Conservation (phyloP, 2,329 filamentous ascomycete genomes). For the Diplodia sapinea region DNA sequence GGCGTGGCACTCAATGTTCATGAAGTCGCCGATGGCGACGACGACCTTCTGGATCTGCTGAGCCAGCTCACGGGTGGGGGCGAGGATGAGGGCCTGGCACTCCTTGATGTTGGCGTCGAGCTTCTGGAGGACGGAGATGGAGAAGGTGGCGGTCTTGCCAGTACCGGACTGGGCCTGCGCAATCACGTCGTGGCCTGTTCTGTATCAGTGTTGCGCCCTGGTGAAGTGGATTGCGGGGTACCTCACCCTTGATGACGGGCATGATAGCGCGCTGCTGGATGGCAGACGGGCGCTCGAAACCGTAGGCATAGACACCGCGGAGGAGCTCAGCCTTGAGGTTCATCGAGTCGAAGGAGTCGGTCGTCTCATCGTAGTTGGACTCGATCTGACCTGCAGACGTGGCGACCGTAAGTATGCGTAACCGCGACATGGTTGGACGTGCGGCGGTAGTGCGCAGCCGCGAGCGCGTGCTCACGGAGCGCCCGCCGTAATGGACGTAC, state of each 20-base stretch:
- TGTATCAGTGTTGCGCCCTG: constrained; percentile 23
- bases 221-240: constrained; percentile 16
- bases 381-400: constrained; percentile 85
- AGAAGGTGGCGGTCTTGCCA: constrained; percentile 99
- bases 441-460: constrained; percentile 20
- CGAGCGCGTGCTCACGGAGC: constrained; percentile 2
- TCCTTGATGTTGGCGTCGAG: constrained; percentile 93
- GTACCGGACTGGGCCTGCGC: constrained; percentile 99
- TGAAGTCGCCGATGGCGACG: constrained; percentile 98
- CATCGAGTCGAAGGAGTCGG: constrained; percentile 99
- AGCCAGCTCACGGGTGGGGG: constrained; percentile 96
- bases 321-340: constrained; percentile 95
- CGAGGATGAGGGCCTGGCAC: constrained; percentile 97
- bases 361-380: constrained; percentile 99
- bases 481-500: constrained; percentile 62
- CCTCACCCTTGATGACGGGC: constrained; percentile 98
- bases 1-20: constrained; percentile 98
- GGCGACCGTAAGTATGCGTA: constrained; percentile 37
- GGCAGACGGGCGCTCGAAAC: constrained; percentile 99
- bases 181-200: constrained; percentile 89
- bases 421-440: not conserved
- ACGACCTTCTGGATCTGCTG: constrained; percentile 99
- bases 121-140: constrained; percentile 98
- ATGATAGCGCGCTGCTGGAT: constrained; percentile 99
- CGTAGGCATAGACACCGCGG: constrained; percentile 98